Conservation (phyloP, 176 grass and related monocot genomes). For the Microstegium vimineum region DNA sequence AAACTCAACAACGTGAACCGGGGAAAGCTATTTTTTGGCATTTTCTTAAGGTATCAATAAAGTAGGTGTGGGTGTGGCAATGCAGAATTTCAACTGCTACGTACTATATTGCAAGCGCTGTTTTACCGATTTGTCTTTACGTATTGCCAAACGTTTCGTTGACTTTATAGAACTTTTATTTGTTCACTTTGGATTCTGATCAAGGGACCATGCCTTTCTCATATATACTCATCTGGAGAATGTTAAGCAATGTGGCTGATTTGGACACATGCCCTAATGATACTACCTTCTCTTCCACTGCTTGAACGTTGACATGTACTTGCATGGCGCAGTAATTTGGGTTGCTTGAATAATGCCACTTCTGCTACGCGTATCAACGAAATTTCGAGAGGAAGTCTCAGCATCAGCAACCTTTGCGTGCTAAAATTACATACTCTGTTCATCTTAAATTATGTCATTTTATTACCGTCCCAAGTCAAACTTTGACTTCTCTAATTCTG, state of each 20-base stretch:
- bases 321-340: not conserved
- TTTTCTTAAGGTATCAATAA: not conserved
- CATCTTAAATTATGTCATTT: not conserved
- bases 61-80: not conserved
- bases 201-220: constrained; percentile 13
- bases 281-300: constrained; percentile 7
- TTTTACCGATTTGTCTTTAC: not conserved
- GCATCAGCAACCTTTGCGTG: not conserved
- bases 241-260: constrained; percentile 18
- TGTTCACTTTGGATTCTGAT: not conserved
- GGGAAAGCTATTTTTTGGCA: not conserved
- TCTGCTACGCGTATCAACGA: not conserved
- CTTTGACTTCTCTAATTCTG: not conserved
- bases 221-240: constrained; percentile 29
- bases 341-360: constrained; percentile 1
- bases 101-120: not conserved
- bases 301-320: not conserved
- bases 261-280: constrained; percentile 9
- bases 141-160: not conserved
- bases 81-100: not conserved
- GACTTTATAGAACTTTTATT: not conserved
- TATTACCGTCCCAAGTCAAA: not conserved
- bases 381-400: not conserved
- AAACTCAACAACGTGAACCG: not conserved
- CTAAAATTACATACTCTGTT: not conserved